A percentile compares a stretch with the other conserved stretches of the same genome.
Evolutionary conservation across 2,329 filamentous ascomycete species (phyloP).

Genomic region (Capronia americana): DNA sequence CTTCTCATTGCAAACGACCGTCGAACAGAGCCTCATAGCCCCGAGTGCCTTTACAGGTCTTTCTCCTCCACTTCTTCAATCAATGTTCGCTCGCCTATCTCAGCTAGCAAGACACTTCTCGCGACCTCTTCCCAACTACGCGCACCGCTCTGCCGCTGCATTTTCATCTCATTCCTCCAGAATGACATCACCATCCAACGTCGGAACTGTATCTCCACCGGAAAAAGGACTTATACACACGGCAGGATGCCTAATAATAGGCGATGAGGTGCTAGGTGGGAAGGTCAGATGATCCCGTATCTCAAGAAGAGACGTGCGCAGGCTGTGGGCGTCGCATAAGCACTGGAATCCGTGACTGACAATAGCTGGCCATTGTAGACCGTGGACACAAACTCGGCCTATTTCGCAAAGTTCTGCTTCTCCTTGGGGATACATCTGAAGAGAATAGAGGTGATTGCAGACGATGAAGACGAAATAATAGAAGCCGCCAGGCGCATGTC

Average conservation of each 20-base stretch:
- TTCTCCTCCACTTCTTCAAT: slow-evolving; percentile 22
- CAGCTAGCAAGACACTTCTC: slow-evolving; percentile 76
- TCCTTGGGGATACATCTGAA: slow-evolving; percentile 72
- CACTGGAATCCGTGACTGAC: slow-evolving; percentile 8
- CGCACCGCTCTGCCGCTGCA: slow-evolving; percentile 55
- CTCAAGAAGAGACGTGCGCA: neutral
- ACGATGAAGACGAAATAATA: slow-evolving; percentile 88
- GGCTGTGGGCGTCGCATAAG: neutral
- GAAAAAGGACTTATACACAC: slow-evolving; percentile 74
- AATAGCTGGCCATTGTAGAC: slow-evolving; percentile 53
- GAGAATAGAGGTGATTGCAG: slow-evolving; percentile 88
- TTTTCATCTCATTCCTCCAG: slow-evolving; percentile 38
- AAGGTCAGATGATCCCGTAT: slow-evolving; percentile 65
- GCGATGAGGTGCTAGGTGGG: slow-evolving; percentile 86
- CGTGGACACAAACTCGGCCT: slow-evolving; percentile 70
- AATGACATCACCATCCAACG: slow-evolving; percentile 53
- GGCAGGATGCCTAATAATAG: slow-evolving; percentile 91
- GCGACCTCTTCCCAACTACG: slow-evolving; percentile 65
- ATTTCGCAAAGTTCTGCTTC: slow-evolving; percentile 71
- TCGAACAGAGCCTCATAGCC: neutral
- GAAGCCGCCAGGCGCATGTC: slow-evolving; percentile 90
- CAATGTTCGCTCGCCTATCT: slow-evolving; percentile 78
- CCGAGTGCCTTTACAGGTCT: neutral
- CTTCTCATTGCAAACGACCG: neutral
- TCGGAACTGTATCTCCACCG: slow-evolving; percentile 35